These are phyloP conservation scores for Parasarocladium wereldwijsianum DNA, from an alignment of 2,329 filamentous ascomycete genomes.

Conservation along the genomic window DNA sequence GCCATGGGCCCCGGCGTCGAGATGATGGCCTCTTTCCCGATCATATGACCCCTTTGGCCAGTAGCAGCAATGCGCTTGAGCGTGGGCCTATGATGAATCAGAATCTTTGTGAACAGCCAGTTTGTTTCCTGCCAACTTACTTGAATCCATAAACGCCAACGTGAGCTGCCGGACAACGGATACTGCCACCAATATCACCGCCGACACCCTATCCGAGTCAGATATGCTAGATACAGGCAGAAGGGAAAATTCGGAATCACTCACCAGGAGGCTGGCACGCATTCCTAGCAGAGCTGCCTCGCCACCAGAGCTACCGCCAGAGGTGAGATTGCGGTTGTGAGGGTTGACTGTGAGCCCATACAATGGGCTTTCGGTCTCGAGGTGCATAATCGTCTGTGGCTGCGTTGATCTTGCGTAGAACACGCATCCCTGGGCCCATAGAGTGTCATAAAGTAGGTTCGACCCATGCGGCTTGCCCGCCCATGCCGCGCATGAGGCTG, in stretches of 20 bases:
- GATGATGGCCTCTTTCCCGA: slow-evolving; percentile 19
- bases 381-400: slow-evolving; percentile 38
- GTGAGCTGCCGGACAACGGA: slow-evolving; percentile 21
- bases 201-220: slow-evolving; percentile 22
- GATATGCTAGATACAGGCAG: no score
- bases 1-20: slow-evolving; percentile 19
- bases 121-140: slow-evolving; percentile 6
- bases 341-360: slow-evolving; percentile 51
- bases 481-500: slow-evolving; percentile 16
- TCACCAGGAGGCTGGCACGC: slow-evolving; percentile 22
- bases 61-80: slow-evolving; percentile 14
- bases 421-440: slow-evolving; percentile 25
- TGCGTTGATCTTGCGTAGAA: slow-evolving; percentile 55
- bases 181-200: slow-evolving; percentile 26
- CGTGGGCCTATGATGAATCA: slow-evolving; percentile 13
- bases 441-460: slow-evolving; percentile 15
- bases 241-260: background rate
- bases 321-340: slow-evolving; percentile 40
- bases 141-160: slow-evolving; percentile 21
- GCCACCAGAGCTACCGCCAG: slow-evolving; percentile 53
- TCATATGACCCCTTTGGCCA: slow-evolving; percentile 14
- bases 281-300: slow-evolving; percentile 25
- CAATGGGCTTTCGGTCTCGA: slow-evolving; percentile 50
- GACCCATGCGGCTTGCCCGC: slow-evolving; percentile 17
- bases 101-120: background rate